Conservation (phyloP, 768 basidiomycete species). For the Pulveroboletus sp. region DNA sequence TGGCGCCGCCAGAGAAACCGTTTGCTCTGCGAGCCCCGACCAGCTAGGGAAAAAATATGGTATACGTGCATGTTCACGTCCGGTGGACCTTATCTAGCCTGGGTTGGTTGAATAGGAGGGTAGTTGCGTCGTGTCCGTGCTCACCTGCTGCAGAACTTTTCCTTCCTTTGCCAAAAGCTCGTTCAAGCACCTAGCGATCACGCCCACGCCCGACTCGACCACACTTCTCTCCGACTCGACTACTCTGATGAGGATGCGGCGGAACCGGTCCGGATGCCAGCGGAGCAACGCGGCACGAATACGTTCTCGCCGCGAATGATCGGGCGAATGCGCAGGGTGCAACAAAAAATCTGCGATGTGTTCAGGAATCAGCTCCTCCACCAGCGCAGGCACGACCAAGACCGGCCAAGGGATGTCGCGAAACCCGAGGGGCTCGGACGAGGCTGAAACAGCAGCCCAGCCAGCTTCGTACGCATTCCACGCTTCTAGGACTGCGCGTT, state of each 20-base stretch:
- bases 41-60: background rate
- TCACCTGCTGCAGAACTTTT: conserved; percentile 20
- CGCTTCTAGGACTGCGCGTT: conserved; percentile 47
- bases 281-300: conserved; percentile 63
- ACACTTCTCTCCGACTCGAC: conserved; percentile 44
- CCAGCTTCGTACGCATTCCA: conserved; percentile 63
- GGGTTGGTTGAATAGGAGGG: background rate
- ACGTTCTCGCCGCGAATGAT: conserved; percentile 58
- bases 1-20: conserved; percentile 17
- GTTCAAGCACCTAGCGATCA: conserved; percentile 65
- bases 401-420: conserved; percentile 70
- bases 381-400: conserved; percentile 36
- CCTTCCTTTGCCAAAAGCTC: conserved; percentile 49
- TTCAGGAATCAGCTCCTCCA: conserved; percentile 50
- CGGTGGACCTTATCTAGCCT: conserved; percentile 20
- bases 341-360: conserved; percentile 59
- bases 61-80: background rate
- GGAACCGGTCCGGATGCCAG: conserved; percentile 82
- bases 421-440: conserved; percentile 53
- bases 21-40: conserved; percentile 4
- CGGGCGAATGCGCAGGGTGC: conserved; percentile 58
- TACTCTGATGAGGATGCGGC: conserved; percentile 51
- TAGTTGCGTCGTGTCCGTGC: background rate
- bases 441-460: conserved; percentile 51
- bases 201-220: conserved; percentile 62